Evolutionary conservation across 108 stramenopile genomes (phyloP), one percentile per base, ranked within the genome.

Genomic region (Ochromonas danica): DNA sequence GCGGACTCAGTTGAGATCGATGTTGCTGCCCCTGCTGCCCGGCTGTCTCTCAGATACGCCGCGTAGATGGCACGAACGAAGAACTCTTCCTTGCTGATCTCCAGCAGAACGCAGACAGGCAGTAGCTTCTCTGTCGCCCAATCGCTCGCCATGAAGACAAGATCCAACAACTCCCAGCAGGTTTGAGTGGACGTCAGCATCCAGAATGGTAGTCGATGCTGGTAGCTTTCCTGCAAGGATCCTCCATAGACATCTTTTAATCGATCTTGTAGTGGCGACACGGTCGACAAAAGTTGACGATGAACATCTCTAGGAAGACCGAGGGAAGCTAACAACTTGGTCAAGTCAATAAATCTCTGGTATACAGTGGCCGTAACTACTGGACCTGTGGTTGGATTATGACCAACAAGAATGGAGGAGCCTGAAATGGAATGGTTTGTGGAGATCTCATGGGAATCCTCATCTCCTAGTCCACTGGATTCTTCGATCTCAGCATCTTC

Each of bases 21-120:
- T n/a, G n/a, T n/a, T n/a, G n/a, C n/a, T n/a, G n/a, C n/a, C n/a
- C n/a, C n/a, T n/a, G n/a, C n/a, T n/a, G n/a, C n/a, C n/a, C n/a
- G n/a, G n/a, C n/a, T n/a, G n/a, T n/a, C n/a, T n/a, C n/a, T n/a
- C n/a, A n/a, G n/a, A n/a, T n/a, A n/a, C n/a, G n/a, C n/a, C n/a
- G n/a, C n/a, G n/a, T n/a, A n/a, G n/a, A n/a, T n/a, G n/a, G n/a
- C n/a, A n/a, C 40, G 36, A 31, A 22, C 40, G 14, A 17, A 17
- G 67, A 70, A 70, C 67, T 70, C 67, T 38, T 70, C 67, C 17
- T 40, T 38, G 40, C 33, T 31, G 22, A 70, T 40, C 17, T 22
- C 40, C 67, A 70, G 33, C 22, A 40, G 40, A 70, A 14, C 14
- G 33, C 67, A 70, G 17, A 70, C 10, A 22, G 67, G 67, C 14